Conservation (phyloP, 371 early-diverging fungal species). For the Saksenaea oblongispora region DNA sequence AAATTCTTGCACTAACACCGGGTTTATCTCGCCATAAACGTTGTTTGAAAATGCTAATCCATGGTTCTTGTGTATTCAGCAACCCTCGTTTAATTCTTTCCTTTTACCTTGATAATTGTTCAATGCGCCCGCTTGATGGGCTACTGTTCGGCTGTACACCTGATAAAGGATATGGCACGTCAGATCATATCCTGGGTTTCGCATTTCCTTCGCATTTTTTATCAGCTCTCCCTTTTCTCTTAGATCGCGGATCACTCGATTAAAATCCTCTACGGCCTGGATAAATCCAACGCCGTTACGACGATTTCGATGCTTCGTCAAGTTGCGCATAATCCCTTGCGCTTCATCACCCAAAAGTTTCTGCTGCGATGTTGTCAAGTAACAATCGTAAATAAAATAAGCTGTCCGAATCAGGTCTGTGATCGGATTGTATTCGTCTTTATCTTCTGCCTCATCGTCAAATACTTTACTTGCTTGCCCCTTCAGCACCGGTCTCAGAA, state of each 20-base stretch:
- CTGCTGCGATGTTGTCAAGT: conserved; percentile 54
- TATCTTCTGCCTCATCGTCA: conserved; percentile 52
- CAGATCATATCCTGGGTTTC: conserved; percentile 65
- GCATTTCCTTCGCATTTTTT: conserved; percentile 41
- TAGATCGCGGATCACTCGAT: conserved; percentile 54
- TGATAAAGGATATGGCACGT: conserved; percentile 87
- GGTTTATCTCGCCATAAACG: conserved; percentile 95
- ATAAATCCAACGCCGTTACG: conserved; percentile 70
- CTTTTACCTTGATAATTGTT: conserved; percentile 75
- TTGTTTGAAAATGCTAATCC: conserved; percentile 84
- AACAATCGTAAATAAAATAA: conserved; percentile 63
- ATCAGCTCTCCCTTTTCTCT: conserved; percentile 37
- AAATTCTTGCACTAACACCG: conserved; percentile 82
- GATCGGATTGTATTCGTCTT: conserved; percentile 82
- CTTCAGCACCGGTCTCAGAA: conserved; percentile 40
- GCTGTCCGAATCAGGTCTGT: conserved; percentile 75
- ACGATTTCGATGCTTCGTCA: conserved; percentile 80
- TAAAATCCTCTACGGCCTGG: conserved; percentile 73
- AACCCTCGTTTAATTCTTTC: neutral
- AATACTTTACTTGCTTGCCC: conserved; percentile 18
- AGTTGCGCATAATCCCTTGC: conserved; percentile 73
- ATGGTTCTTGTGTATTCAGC: neutral
- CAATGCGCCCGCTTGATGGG: conserved; percentile 79
- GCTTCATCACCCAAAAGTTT: conserved; percentile 64
- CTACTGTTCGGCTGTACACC: conserved; percentile 86